Evolutionary conservation across 2,329 filamentous ascomycete genomes (phyloP).

Genomic region (Phialophora expanda): DNA sequence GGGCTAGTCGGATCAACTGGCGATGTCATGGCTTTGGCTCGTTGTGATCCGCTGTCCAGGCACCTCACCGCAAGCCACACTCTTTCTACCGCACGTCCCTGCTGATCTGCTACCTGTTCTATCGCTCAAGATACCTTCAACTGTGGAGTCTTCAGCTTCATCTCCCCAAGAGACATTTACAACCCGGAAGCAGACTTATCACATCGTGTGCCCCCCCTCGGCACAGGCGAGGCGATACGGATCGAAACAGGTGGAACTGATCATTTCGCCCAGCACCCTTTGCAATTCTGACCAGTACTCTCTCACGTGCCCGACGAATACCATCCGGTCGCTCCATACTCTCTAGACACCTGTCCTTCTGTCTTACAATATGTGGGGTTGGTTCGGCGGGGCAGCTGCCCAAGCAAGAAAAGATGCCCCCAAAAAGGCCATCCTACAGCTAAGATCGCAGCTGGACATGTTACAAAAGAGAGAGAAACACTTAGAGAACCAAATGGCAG

Average conservation of each 20-base stretch:
- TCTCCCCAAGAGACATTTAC: background rate
- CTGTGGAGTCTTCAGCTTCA: background rate
- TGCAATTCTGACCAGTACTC: background rate
- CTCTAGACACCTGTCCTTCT: background rate
- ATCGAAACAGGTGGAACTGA: slow-evolving; percentile 18
- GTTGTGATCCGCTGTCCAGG: slow-evolving; percentile 10
- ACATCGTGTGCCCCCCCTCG: slow-evolving; percentile 1
- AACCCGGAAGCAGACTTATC: background rate
- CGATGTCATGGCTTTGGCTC: slow-evolving; percentile 15
- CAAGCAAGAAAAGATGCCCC: slow-evolving; percentile 91
- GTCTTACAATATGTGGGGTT: slow-evolving; percentile 69
- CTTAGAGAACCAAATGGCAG: slow-evolving; percentile 86
- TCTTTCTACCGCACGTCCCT: slow-evolving; percentile 8
- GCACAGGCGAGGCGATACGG: slow-evolving; percentile 34
- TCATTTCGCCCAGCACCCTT: slow-evolving; percentile 15
- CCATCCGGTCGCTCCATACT: background rate
- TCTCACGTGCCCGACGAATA: background rate
- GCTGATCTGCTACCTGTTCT: slow-evolving; percentile 4
- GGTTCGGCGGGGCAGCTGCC: slow-evolving; percentile 84
- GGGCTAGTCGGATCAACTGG: slow-evolving; percentile 7
- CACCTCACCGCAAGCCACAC: slow-evolving; percentile 9
- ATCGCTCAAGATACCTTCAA: background rate
- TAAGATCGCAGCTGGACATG: slow-evolving; percentile 93
- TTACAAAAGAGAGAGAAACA: slow-evolving; percentile 95
- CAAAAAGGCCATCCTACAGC: slow-evolving; percentile 91